These are phyloP conservation scores for Brassica juncea DNA, from an alignment of 345 rosid species.

Conservation along the genomic window DNA sequence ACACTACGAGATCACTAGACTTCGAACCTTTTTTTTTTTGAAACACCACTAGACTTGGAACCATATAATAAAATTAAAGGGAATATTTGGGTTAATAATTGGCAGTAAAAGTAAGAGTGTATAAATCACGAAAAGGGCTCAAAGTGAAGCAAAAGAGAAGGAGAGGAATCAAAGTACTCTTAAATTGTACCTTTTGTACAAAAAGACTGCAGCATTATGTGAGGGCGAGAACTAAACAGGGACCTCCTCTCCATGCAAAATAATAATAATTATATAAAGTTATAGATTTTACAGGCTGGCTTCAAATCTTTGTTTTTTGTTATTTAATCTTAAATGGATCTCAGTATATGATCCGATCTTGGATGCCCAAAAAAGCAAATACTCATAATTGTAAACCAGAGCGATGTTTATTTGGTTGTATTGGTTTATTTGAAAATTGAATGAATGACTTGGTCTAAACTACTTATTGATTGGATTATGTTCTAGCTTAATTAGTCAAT, in stretches of 20 bases:
- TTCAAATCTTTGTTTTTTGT: conserved; percentile 16
- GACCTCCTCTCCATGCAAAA: conserved; percentile 27
- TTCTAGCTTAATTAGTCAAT: background rate
- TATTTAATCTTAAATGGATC: background rate
- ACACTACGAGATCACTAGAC: conserved; percentile 15
- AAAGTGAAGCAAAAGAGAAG: conserved; percentile 23
- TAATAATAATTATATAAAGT: conserved; percentile 33
- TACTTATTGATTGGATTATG: background rate
- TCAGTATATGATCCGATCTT: background rate
- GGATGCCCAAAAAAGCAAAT: background rate
- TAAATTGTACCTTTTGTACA: conserved; percentile 39
- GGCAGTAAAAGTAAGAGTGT: conserved; percentile 34
- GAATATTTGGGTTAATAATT: conserved; percentile 29
- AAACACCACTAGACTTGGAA: background rate
- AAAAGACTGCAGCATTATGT: conserved; percentile 15
- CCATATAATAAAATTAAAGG: conserved; percentile 1
- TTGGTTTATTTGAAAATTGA: background rate
- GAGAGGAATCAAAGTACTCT: conserved; percentile 34
- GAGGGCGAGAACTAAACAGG: conserved; percentile 10
- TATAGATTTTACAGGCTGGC: conserved; percentile 29
- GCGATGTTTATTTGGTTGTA: background rate
- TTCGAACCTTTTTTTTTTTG: background rate
- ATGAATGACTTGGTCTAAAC: background rate
- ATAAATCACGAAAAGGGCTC: conserved; percentile 26
- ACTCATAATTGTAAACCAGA: background rate